Conservation (phyloP, 148 eudicot species). For the Amaranthus palmeri region DNA sequence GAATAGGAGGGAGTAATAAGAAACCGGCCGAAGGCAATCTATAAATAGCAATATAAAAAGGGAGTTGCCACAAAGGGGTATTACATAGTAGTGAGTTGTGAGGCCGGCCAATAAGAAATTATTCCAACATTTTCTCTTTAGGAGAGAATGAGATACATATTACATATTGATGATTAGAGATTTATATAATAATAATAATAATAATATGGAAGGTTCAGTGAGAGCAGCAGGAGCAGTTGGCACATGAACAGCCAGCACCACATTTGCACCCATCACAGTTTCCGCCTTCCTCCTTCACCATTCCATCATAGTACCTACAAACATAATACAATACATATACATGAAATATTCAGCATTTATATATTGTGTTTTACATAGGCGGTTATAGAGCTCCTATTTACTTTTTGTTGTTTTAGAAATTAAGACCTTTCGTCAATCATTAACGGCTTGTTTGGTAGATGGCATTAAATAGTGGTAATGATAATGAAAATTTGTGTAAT, state of each 20-base stretch:
- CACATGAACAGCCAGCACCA: constrained; percentile 54
- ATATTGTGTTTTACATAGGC: too few relatives aligned
- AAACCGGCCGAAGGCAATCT: too few relatives aligned
- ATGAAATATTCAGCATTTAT: too few relatives aligned
- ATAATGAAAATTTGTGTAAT: too few relatives aligned
- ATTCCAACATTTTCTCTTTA: constrained; percentile 11
- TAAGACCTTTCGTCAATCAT: too few relatives aligned
- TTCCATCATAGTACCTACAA: constrained; percentile 36
- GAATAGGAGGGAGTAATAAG: too few relatives aligned
- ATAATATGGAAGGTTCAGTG: constrained; percentile 1
- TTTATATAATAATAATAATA: not conserved
- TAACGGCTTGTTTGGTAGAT: too few relatives aligned
- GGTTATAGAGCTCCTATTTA: too few relatives aligned
- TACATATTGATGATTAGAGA: not conserved
- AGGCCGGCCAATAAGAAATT: constrained; percentile 13
- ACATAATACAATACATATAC: not conserved
- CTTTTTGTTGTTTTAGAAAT: too few relatives aligned
- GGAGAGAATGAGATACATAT: constrained; percentile 1
- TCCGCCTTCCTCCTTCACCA: constrained; percentile 42
- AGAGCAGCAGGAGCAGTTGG: constrained; percentile 48
- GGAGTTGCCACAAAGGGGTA: constrained; percentile 9
- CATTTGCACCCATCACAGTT: constrained; percentile 64
- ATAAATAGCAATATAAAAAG: not conserved
- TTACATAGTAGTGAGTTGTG: constrained; percentile 10
- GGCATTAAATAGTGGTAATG: too few relatives aligned